A percentile compares a stretch with the other conserved stretches of the same genome.
These are phyloP conservation scores for Acer campestre DNA, from an alignment of 345 rosid genomes.

Conservation along the genomic window DNA sequence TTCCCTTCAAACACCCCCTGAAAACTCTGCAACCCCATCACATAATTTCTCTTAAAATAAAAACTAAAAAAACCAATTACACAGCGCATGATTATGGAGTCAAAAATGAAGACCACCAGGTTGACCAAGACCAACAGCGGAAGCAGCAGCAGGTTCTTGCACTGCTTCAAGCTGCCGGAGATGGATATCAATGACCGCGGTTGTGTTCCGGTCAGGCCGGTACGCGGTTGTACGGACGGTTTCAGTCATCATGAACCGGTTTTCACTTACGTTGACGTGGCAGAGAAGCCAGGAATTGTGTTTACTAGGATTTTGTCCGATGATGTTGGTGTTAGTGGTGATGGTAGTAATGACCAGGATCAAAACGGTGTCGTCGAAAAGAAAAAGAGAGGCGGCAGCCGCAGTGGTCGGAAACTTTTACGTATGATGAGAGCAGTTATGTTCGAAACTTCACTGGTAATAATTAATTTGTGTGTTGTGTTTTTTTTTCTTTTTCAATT, in stretches of 20 bases:
- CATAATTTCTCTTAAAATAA: not conserved
- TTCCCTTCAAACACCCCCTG: constrained; percentile 29
- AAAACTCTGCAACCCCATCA: constrained; percentile 13
- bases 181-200: constrained; percentile 4
- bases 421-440: constrained; percentile 37
- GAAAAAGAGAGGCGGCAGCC: constrained; percentile 17
- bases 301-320: not conserved
- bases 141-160: constrained; percentile 3
- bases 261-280: not conserved
- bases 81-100: not conserved
- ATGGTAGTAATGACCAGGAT: not conserved
- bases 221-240: not conserved
- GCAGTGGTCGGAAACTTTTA: constrained; percentile 20
- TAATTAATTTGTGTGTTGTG: not conserved
- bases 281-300: constrained; percentile 5
- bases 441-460: constrained; percentile 52
- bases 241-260: not conserved
- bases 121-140: not conserved
- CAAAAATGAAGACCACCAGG: not conserved
- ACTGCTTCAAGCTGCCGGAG: constrained; percentile 22
- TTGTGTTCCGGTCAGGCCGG: not conserved
- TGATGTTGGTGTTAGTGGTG: not conserved
- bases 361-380: not conserved
- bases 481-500: not conserved
- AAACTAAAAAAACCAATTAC: not conserved